Conservation (phyloP, 177 flowering plant genomes). For the Tripterygium wilfordii region DNA sequence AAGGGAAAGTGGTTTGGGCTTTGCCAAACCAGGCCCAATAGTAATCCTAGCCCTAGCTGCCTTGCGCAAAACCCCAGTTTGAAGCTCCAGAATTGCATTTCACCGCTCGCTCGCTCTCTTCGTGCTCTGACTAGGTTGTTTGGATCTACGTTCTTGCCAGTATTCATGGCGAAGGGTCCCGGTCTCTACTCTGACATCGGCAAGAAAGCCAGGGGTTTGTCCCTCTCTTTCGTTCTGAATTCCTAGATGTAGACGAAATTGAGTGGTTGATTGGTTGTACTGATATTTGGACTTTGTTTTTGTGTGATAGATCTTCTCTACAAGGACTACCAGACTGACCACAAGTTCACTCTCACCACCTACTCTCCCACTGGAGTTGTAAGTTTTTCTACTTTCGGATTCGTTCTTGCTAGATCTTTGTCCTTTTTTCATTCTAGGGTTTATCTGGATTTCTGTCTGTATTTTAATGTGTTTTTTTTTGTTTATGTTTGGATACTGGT, state of each 20-base stretch:
- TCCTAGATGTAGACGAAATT: neutral
- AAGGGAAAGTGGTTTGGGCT: no score
- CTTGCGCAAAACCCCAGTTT: neutral
- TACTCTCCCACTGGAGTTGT: constrained; percentile 63
- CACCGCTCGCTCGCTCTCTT: neutral
- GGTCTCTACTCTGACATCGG: constrained; percentile 85
- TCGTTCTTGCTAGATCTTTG: neutral
- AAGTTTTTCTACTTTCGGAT: constrained; percentile 7
- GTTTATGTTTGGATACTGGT: neutral
- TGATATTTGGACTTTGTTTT: neutral
- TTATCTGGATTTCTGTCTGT: neutral
- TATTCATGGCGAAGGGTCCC: constrained; percentile 51
- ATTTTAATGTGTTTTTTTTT: no score
- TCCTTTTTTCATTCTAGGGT: neutral
- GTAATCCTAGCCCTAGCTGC: no score
- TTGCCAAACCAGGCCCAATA: no score
- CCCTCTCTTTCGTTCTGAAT: neutral
- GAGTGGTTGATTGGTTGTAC: constrained; percentile 3
- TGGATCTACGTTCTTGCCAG: neutral
- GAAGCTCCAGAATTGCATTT: neutral
- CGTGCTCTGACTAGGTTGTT: no score
- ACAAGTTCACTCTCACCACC: constrained; percentile 65
- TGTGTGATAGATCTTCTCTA: constrained; percentile 54
- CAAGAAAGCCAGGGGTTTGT: constrained; percentile 63
- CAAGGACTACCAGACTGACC: constrained; percentile 72